A percentile compares a stretch with the other conserved stretches of the same genome.
Conservation (phyloP, 139 green algal species). For the Chlamydomonas applanata region DNA sequence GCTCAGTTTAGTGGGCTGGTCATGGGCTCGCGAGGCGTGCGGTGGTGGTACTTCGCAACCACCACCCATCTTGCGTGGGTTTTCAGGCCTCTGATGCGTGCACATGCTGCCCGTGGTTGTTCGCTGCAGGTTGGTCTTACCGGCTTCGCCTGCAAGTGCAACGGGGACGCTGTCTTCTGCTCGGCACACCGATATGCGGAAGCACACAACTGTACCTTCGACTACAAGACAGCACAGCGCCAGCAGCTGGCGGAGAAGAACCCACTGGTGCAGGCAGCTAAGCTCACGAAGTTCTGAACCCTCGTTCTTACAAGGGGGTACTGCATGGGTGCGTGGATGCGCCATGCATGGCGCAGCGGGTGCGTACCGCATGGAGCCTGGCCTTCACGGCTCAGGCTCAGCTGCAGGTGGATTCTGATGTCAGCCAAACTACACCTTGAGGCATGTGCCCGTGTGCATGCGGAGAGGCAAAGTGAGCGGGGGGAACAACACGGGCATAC, state of each 20-base stretch:
- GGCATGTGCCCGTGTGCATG: too few species aligned
- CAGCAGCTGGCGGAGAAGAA: constrained; percentile 62
- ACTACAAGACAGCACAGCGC: constrained; percentile 75
- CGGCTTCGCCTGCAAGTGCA: constrained; percentile 89
- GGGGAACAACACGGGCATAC: too few species aligned
- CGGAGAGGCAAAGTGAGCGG: too few species aligned
- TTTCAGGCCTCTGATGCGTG: neutral
- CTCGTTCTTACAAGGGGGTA: neutral
- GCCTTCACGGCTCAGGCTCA: too few species aligned
- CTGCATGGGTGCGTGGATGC: neutral
- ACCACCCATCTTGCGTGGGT: too few species aligned
- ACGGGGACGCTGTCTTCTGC: constrained; percentile 67
- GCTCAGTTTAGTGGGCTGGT: neutral
- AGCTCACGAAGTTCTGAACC: constrained; percentile 47
- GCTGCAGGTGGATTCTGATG: too few species aligned
- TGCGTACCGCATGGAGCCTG: too few species aligned
- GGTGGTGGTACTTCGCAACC: neutral
- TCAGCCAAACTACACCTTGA: too few species aligned
- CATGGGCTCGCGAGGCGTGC: neutral
- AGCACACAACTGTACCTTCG: constrained; percentile 80
- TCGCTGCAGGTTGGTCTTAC: constrained; percentile 71
- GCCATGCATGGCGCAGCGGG: neutral
- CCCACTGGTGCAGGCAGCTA: constrained; percentile 59
- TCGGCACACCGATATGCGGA: constrained; percentile 79
- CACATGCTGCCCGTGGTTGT: neutral